Percentiles rank a stretch among this genome's conserved stretches.
Conservation (phyloP, 306 rosid species). For the Quercus robur region DNA sequence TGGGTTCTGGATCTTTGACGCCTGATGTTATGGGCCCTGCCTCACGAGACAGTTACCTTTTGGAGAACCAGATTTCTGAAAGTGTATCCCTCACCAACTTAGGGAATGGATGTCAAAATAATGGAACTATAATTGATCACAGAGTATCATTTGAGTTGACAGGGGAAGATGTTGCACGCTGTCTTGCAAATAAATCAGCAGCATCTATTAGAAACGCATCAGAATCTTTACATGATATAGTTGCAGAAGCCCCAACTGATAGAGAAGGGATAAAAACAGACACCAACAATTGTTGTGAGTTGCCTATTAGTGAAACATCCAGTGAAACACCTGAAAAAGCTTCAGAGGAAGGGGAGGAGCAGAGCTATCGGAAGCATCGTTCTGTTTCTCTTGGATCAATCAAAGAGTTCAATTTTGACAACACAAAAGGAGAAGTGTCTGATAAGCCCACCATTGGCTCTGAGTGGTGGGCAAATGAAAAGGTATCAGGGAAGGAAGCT, state of each 20-base stretch:
- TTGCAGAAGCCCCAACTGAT: constrained; percentile 39
- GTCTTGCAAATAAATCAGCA: constrained; percentile 74
- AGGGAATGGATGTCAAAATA: constrained; percentile 48
- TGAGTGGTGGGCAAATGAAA: constrained; percentile 81
- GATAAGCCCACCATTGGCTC: constrained; percentile 49
- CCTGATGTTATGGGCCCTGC: constrained; percentile 62
- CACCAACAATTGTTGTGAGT: constrained; percentile 24
- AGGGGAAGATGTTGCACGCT: constrained; percentile 87
- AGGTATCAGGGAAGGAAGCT: constrained; percentile 49
- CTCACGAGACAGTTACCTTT: constrained; percentile 25
- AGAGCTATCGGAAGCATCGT: constrained; percentile 55
- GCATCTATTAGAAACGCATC: constrained; percentile 44
- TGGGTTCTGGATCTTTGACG: constrained; percentile 58
- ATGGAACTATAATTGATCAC: constrained; percentile 52
- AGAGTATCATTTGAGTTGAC: constrained; percentile 94
- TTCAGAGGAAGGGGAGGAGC: constrained; percentile 47
- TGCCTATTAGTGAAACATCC: constrained; percentile 33
- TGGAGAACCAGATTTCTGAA: constrained; percentile 48
- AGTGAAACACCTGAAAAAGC: constrained; percentile 34
- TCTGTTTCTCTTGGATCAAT: constrained; percentile 60
- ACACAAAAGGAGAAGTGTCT: constrained; percentile 58
- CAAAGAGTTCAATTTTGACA: constrained; percentile 88
- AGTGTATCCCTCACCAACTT: constrained; percentile 55
- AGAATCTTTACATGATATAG: constrained; percentile 46
- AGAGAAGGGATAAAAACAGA: constrained; percentile 36